A percentile compares a stretch with the other conserved stretches of the same genome.
These are phyloP conservation scores for Reticulascus tulasneorum DNA, from an alignment of 2,329 filamentous ascomycete species.

Conservation along the genomic window DNA sequence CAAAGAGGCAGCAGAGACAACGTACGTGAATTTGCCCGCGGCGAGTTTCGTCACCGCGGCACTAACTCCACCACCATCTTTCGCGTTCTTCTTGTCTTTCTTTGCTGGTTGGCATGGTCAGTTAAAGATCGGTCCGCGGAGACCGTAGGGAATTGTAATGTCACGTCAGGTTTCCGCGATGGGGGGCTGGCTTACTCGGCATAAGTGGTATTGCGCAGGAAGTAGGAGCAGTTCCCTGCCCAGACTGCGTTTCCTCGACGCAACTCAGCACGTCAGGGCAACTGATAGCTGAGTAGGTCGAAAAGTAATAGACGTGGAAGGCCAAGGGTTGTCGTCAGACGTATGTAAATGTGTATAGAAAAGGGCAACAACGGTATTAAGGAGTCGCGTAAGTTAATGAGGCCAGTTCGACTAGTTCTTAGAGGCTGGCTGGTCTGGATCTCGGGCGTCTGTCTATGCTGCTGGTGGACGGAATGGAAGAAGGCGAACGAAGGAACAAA, in stretches of 20 bases:
- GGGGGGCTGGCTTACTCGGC: constrained; percentile 14
- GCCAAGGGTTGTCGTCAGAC: constrained; percentile 2
- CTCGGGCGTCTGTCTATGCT: constrained; percentile 3
- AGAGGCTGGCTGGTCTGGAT: constrained; percentile 4
- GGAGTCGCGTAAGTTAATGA: constrained; percentile 2
- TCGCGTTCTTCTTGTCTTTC: constrained; percentile 53
- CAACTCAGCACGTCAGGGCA: constrained; percentile 8
- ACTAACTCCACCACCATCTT: constrained; percentile 48
- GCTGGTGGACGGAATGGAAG: too few species aligned
- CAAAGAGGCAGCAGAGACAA: constrained; percentile 19
- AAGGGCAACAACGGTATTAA: constrained; percentile 7
- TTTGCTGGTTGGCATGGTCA: constrained; percentile 23
- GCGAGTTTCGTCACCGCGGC: constrained; percentile 51
- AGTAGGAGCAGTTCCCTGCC: constrained; percentile 16
- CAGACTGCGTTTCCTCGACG: constrained; percentile 14
- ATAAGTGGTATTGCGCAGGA: constrained; percentile 16
- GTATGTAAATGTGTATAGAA: constrained; percentile 4
- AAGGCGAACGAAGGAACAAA: too few species aligned
- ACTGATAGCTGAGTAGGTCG: not conserved
- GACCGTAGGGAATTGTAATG: too few species aligned
- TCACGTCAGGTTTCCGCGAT: too few species aligned
- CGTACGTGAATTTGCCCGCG: constrained; percentile 49
- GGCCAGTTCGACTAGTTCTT: constrained; percentile 5
- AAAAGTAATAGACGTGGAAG: not conserved
- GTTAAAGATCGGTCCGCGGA: not conserved